phyloP scores from a whole-genome alignment of 257 asterid species.

The Haberlea rhodopensis region DNA sequence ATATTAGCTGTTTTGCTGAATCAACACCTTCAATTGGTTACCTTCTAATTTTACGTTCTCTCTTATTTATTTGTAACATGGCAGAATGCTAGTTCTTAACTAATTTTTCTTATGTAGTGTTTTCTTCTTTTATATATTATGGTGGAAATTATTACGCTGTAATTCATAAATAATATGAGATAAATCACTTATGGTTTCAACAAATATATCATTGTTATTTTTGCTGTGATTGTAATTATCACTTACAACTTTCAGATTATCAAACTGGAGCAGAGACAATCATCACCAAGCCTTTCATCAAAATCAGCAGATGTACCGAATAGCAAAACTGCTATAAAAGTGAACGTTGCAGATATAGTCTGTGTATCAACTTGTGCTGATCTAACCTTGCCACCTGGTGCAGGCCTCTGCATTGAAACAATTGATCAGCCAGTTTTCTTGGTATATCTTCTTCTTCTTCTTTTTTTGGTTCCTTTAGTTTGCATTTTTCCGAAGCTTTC shows the following conservation, averaged over 20 bases:
- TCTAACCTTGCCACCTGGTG: slow-evolving; percentile 95
- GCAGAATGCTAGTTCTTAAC: background rate
- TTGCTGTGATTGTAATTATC: background rate
- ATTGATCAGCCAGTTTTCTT: slow-evolving; percentile 72
- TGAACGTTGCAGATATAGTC: slow-evolving; percentile 66
- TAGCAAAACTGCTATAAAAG: slow-evolving; percentile 52
- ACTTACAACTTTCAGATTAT: slow-evolving; percentile 42
- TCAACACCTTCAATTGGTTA: too few species aligned
- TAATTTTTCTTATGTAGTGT: background rate
- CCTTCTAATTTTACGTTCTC: background rate
- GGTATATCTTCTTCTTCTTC: slow-evolving; percentile 54
- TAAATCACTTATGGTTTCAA: background rate
- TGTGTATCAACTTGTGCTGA: slow-evolving; percentile 84
- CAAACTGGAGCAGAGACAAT: slow-evolving; percentile 51
- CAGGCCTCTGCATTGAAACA: slow-evolving; percentile 85
- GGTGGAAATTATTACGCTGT: background rate
- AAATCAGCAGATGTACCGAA: slow-evolving; percentile 45
- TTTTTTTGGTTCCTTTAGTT: background rate
- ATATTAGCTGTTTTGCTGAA: too few species aligned
- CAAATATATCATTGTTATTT: background rate
- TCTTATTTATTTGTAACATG: too few species aligned
- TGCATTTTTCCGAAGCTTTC: background rate
- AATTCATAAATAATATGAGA: background rate
- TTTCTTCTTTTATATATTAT: too few species aligned
- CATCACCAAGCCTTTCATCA: slow-evolving; percentile 56